Evolutionary conservation across 2,329 filamentous ascomycete genomes (phyloP).

Genomic region (Penicillium sp.): DNA sequence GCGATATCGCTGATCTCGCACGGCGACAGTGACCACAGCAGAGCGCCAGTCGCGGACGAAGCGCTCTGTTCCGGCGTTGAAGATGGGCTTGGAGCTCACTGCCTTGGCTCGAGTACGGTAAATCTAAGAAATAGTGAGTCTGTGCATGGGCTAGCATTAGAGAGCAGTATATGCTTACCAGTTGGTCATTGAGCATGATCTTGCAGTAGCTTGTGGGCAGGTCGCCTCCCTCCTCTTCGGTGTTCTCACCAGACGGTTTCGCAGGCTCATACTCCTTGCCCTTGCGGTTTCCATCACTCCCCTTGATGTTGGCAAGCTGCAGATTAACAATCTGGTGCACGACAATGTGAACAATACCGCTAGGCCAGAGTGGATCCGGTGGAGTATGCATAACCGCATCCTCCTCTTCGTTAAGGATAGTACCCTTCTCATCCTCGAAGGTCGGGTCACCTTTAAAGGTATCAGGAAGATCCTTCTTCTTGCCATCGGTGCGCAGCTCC

Average conservation of each 20-base stretch:
- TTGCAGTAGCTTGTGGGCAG: constrained; percentile 92
- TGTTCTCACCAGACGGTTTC: constrained; percentile 74
- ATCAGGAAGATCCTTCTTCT: constrained; percentile 69
- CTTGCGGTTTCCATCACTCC: constrained; percentile 72
- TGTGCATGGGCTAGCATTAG: neutral
- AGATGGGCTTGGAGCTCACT: constrained; percentile 89
- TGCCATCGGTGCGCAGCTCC: constrained; percentile 79
- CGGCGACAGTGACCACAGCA: constrained; percentile 75
- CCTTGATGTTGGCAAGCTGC: constrained; percentile 85
- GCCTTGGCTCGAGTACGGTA: constrained; percentile 96
- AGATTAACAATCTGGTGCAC: constrained; percentile 94
- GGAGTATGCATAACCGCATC: constrained; percentile 85
- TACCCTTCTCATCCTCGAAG: constrained; percentile 82
- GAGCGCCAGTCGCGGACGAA: constrained; percentile 94
- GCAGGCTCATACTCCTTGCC: constrained; percentile 86
- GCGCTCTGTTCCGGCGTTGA: constrained; percentile 90
- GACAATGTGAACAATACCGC: constrained; percentile 77
- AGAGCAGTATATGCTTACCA: constrained; percentile 45
- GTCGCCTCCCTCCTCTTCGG: constrained; percentile 72
- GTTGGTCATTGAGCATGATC: constrained; percentile 79
- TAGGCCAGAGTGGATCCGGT: constrained; percentile 93
- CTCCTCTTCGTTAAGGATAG: constrained; percentile 65
- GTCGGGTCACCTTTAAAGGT: constrained; percentile 67
- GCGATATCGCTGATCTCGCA: constrained; percentile 80
- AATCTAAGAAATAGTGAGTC: constrained; percentile 41